Evolutionary conservation across 225 moss, liverwort and hornwort species (phyloP).

Genomic region (Pleurozium schreberi): DNA sequence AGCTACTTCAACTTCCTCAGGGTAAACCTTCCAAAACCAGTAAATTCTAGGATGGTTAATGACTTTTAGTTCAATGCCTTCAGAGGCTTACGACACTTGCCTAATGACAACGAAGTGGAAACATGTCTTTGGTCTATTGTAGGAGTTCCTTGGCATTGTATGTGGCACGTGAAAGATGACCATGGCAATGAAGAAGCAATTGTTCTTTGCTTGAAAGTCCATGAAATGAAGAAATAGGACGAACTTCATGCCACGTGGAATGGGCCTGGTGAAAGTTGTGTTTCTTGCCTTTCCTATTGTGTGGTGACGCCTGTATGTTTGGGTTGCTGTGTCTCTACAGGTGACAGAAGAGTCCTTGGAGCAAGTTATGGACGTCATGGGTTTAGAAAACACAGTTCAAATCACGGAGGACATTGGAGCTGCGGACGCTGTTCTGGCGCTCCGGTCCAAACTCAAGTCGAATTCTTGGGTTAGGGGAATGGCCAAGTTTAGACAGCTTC

Average conservation of each 20-base stretch:
- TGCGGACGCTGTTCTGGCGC: constrained; percentile 83
- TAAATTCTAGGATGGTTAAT: not conserved
- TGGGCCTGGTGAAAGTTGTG: not conserved
- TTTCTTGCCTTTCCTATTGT: not conserved
- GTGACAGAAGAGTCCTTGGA: constrained; percentile 78
- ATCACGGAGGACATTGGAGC: constrained; percentile 87
- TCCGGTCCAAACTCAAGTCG: constrained; percentile 78
- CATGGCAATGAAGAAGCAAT: not conserved
- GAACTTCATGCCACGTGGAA: not conserved
- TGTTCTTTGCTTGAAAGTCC: not conserved
- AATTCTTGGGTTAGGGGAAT: constrained; percentile 93
- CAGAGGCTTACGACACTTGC: not conserved
- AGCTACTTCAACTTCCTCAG: not conserved
- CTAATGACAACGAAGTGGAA: not conserved
- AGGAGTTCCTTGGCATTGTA: not conserved
- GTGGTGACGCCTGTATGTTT: not conserved
- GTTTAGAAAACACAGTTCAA: constrained; percentile 71
- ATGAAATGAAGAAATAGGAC: not conserved
- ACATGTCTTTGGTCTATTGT: not conserved
- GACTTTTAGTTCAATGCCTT: not conserved
- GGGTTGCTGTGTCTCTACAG: constrained; percentile 14
- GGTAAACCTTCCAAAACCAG: not conserved
- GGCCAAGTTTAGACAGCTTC: constrained; percentile 91
- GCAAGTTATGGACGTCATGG: constrained; percentile 97
- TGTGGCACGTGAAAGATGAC: not conserved